phyloP scores from a whole-genome alignment of 2,329 filamentous ascomycete genomes.

The Chlorencoelia australis region DNA sequence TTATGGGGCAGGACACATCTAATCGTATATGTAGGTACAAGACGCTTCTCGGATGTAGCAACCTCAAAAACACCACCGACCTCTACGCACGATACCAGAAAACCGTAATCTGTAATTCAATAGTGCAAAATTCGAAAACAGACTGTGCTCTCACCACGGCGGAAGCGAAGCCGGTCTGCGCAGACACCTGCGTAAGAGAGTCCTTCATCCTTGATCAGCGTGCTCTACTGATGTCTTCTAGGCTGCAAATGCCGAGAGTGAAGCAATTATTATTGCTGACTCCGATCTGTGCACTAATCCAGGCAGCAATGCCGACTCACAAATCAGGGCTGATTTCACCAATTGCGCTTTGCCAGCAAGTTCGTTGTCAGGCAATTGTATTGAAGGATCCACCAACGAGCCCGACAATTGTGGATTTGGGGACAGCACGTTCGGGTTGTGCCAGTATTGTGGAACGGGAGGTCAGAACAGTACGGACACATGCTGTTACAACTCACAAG shows the following conservation, averaged over 20 bases:
- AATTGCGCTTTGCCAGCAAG: conserved; percentile 77
- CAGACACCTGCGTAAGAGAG: conserved; percentile 68
- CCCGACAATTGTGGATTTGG: conserved; percentile 78
- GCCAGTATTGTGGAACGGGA: conserved; percentile 74
- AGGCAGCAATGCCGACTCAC: conserved; percentile 52
- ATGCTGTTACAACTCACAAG: conserved; percentile 78
- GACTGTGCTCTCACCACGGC: conserved; percentile 56
- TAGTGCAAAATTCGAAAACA: conserved; percentile 77
- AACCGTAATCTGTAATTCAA: conserved; percentile 83
- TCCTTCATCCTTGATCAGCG: not conserved
- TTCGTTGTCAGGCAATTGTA: conserved; percentile 67
- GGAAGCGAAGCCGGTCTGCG: conserved; percentile 69
- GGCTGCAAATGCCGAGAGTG: conserved; percentile 79
- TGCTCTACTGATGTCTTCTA: too few species aligned
- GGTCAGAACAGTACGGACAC: conserved; percentile 90
- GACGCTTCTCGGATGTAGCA: conserved; percentile 67
- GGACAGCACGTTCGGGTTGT: conserved; percentile 63
- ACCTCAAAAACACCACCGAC: conserved; percentile 64
- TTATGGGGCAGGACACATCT: too few species aligned
- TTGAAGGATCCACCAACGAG: conserved; percentile 71
- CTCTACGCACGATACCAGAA: conserved; percentile 91
- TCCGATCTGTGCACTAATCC: conserved; percentile 60
- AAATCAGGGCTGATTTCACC: conserved; percentile 87
- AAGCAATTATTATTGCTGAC: conserved; percentile 74
- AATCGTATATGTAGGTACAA: conserved; percentile 54